Evolutionary conservation across 345 rosid genomes (phyloP), one percentile per base, ranked within the genome.

Genomic region (Pugionium dolabratum): DNA sequence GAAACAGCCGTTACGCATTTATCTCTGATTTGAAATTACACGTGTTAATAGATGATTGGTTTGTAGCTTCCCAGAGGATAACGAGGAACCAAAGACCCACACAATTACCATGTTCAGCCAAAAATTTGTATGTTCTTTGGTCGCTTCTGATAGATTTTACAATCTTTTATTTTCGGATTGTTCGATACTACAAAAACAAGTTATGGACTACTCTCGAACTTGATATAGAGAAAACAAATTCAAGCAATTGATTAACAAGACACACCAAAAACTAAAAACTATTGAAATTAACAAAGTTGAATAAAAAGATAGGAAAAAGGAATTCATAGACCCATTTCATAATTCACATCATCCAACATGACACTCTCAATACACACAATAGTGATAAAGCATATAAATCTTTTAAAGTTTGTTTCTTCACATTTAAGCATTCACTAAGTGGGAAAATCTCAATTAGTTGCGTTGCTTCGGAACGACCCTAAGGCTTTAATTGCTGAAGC

Each of bases 391-490:
- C 9, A 32, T 18, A 34, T 33, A 28, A 50, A 54, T 53, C 50
- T 51, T 51, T 59, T 18, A 18, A 18, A 59, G 48, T 4, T 53
- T 37, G 59, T 49, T 54, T 60, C 10, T 61, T 11, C 1, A 11
- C 59, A 49, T 29, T 60, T 69, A 84, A 18, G 18, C 18, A 18
- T 18, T 18, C 18, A 18, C 18, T 18, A 18, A 18, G 18, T 18
- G 18, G 18, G 18, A 18, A 18, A 18, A 18, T 18, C 18, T 18
- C 18, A 18, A 66, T 84, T 86, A 78, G 86, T 58, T 7, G 84
- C 76, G 40, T 67, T 78, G 83, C 89, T 84, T 66, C 86, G 70
- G 86, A 83, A 86, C 50, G 89, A 86, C 28, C 83, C 93, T 70
- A 86, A 74, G 5, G 87, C 85, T 42, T 86, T 86, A 34, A 84